These are phyloP conservation scores for Dipteronia dyeriana DNA, from an alignment of 345 rosid species.

Conservation along the genomic window DNA sequence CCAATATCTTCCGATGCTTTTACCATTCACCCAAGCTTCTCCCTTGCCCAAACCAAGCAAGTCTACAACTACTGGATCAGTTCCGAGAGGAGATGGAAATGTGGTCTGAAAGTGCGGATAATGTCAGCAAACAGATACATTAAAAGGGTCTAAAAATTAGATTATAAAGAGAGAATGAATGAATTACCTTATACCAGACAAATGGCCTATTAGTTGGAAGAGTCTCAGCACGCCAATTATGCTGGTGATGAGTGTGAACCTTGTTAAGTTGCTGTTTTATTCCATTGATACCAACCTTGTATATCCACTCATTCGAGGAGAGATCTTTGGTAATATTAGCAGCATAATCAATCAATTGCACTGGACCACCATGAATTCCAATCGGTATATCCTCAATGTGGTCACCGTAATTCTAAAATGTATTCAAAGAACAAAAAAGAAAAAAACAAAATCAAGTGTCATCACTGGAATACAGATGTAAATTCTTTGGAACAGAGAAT, in stretches of 20 bases:
- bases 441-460: no score
- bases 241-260: neutral
- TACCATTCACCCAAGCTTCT: slow-evolving; percentile 70
- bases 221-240: slow-evolving; percentile 27
- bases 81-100: slow-evolving; percentile 54
- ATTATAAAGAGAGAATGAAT: neutral
- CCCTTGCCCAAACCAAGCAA: slow-evolving; percentile 73
- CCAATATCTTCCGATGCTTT: slow-evolving; percentile 75
- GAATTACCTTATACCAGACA: slow-evolving; percentile 68
- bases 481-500: no score
- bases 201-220: slow-evolving; percentile 40
- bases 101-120: slow-evolving; percentile 34
- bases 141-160: no score
- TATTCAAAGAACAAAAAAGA: no score
- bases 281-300: slow-evolving; percentile 59
- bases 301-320: slow-evolving; percentile 48
- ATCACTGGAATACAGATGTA: no score
- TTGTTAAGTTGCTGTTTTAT: slow-evolving; percentile 26
- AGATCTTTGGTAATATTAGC: slow-evolving; percentile 16
- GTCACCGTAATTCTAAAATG: slow-evolving; percentile 38
- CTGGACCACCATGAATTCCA: slow-evolving; percentile 39
- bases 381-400: slow-evolving; percentile 10
- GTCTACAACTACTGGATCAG: slow-evolving; percentile 70
- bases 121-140: neutral
- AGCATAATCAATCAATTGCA: slow-evolving; percentile 27